Conservation (phyloP, 371 early-diverging fungal genomes). For the Batrachochytrium dendrobatidis region DNA sequence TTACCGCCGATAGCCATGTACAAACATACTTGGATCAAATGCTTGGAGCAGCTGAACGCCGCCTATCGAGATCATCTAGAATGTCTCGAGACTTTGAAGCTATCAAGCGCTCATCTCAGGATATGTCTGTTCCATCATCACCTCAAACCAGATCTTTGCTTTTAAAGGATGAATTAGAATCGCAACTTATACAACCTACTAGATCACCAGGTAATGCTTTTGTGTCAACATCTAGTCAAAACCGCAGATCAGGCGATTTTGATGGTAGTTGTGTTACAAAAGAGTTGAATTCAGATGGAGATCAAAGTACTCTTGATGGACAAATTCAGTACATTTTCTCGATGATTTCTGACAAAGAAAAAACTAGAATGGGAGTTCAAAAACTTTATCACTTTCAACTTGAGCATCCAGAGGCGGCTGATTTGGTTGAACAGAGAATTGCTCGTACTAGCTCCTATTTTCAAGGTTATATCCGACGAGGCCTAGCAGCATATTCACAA, state of each 20-base stretch:
- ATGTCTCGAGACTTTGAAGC: not conserved
- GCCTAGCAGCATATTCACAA: slow-evolving; percentile 13
- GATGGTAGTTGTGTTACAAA: too few relatives aligned
- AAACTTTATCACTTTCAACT: slow-evolving; percentile 73
- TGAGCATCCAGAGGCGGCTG: slow-evolving; percentile 43
- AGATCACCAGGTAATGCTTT: not conserved
- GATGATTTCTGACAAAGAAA: slow-evolving; percentile 64
- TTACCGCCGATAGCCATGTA: slow-evolving; percentile 40
- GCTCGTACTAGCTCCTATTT: slow-evolving; percentile 62
- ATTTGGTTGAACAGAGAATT: slow-evolving; percentile 47
- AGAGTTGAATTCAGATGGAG: not conserved
- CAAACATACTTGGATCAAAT: slow-evolving; percentile 28
- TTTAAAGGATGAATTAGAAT: not conserved
- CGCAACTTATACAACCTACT: too few relatives aligned
- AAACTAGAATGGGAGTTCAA: slow-evolving; percentile 69
- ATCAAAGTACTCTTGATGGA: slow-evolving; percentile 8
- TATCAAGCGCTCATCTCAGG: not conserved
- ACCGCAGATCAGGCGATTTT: too few relatives aligned
- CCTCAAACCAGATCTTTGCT: too few relatives aligned
- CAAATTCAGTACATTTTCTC: slow-evolving; percentile 60
- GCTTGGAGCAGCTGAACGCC: slow-evolving; percentile 9
- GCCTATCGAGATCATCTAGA: not conserved
- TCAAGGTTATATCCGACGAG: slow-evolving; percentile 68
- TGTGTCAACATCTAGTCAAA: too few relatives aligned
- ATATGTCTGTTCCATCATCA: not conserved